phyloP scores from a whole-genome alignment of 768 basidiomycete genomes.

The Phanerochaete sordida region DNA sequence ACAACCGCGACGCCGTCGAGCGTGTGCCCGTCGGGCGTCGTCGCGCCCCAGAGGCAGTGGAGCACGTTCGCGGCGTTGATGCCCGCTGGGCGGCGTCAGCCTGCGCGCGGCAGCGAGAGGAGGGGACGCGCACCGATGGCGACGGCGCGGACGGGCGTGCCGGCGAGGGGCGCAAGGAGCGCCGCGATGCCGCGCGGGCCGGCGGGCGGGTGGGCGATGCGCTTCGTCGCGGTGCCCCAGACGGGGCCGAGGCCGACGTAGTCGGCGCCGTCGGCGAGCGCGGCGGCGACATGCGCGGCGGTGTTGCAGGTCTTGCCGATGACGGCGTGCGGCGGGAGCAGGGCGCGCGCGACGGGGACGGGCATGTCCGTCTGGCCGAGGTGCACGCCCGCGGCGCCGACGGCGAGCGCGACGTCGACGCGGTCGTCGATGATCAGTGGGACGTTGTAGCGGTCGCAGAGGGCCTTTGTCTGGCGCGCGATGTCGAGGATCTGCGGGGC shows the following conservation, averaged over 20 bases:
- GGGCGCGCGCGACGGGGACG: slow-evolving; percentile 53
- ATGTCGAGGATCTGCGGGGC: slow-evolving; percentile 67
- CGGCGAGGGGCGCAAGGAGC: slow-evolving; percentile 62
- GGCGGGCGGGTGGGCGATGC: slow-evolving; percentile 56
- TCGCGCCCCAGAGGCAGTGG: slow-evolving; percentile 69
- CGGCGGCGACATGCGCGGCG: slow-evolving; percentile 56
- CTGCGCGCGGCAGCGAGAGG: not conserved
- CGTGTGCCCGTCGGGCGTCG: slow-evolving; percentile 42
- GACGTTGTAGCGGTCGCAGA: slow-evolving; percentile 75
- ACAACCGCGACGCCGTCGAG: slow-evolving; percentile 88
- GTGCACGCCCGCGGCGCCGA: slow-evolving; percentile 78
- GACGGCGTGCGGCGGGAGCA: slow-evolving; percentile 68
- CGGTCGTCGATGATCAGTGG: slow-evolving; percentile 88
- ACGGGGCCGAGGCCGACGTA: slow-evolving; percentile 89
- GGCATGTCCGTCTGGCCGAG: slow-evolving; percentile 89
- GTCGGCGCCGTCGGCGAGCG: slow-evolving; percentile 65
- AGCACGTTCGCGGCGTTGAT: slow-evolving; percentile 78
- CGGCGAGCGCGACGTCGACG: slow-evolving; percentile 80
- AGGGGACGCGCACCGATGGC: slow-evolving; percentile 66
- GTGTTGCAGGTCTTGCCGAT: slow-evolving; percentile 82
- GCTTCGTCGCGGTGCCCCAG: slow-evolving; percentile 79
- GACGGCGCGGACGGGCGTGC: slow-evolving; percentile 65
- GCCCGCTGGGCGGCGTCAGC: slow-evolving; percentile 53
- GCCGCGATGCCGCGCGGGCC: slow-evolving; percentile 72
- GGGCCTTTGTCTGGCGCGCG: slow-evolving; percentile 59